phyloP scores from a whole-genome alignment of 371 early-diverging fungal genomes.

The Fennellomyces sp. region DNA sequence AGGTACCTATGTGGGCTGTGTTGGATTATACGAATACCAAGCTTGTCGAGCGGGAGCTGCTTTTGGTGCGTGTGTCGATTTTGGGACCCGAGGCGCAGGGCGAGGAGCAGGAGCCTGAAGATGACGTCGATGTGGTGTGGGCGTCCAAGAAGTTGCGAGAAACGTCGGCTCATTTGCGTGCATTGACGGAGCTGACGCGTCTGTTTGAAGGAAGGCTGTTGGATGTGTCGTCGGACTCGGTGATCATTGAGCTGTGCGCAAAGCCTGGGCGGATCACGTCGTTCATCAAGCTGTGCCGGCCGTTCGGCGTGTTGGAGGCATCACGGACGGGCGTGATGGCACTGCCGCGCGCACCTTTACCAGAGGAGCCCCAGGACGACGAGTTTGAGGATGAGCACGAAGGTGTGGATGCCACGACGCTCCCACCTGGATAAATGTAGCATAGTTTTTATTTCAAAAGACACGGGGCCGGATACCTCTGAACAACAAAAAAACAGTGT shows the following conservation, averaged over 20 bases:
- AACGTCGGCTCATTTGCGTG: constrained; percentile 79
- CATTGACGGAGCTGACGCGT: constrained; percentile 80
- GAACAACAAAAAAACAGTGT: too few relatives aligned
- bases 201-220: constrained; percentile 90
- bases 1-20: constrained; percentile 97
- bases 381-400: constrained; percentile 57
- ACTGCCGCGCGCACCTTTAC: constrained; percentile 87
- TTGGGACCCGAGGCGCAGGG: constrained; percentile 72
- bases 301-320: constrained; percentile 94
- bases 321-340: constrained; percentile 94
- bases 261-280: constrained; percentile 87
- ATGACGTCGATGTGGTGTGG: constrained; percentile 10
- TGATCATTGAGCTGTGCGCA: constrained; percentile 86
- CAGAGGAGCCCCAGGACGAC: constrained; percentile 67
- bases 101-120: constrained; percentile 35
- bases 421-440: constrained; percentile 89
- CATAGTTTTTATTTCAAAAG: neutral
- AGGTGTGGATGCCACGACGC: constrained; percentile 81
- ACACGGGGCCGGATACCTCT: too few relatives aligned
- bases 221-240: constrained; percentile 84
- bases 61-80: constrained; percentile 91
- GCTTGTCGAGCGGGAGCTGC: constrained; percentile 89
- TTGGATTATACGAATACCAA: constrained; percentile 88
- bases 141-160: constrained; percentile 60
- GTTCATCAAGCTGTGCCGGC: constrained; percentile 89